Evolutionary conservation across 1,139 yeast species (phyloP).

Genomic region (Pichia terricola): DNA sequence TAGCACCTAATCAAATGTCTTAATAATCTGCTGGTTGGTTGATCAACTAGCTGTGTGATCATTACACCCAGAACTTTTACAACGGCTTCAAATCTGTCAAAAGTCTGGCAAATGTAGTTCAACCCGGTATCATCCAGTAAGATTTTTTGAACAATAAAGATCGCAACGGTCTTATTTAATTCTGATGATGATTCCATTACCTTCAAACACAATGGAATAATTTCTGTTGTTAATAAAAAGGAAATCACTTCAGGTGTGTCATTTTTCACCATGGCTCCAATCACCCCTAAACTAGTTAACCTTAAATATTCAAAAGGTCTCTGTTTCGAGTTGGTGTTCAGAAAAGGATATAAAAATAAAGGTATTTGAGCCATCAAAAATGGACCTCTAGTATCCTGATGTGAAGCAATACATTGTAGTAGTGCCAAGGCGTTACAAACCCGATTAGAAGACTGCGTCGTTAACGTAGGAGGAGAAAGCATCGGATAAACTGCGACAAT

Average conservation of each 20-base stretch:
- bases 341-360: constrained; percentile 82
- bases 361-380: constrained; percentile 90
- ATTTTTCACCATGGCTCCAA: constrained; percentile 93
- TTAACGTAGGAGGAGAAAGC: constrained; percentile 76
- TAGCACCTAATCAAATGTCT: constrained; percentile 95
- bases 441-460: constrained; percentile 81
- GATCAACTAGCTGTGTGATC: constrained; percentile 73
- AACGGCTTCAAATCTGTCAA: constrained; percentile 90
- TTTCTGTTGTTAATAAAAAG: constrained; percentile 84
- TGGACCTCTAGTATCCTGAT: constrained; percentile 75
- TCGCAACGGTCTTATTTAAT: constrained; percentile 90
- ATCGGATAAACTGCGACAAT: constrained; percentile 84
- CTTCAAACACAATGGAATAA: constrained; percentile 85
- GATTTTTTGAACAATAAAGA: constrained; percentile 87
- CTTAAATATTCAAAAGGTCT: constrained; percentile 90
- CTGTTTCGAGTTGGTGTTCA: constrained; percentile 85
- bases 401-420: constrained; percentile 94
- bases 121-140: constrained; percentile 86
- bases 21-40: constrained; percentile 69
- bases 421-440: constrained; percentile 94
- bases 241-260: constrained; percentile 94
- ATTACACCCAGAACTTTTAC: constrained; percentile 79
- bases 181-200: constrained; percentile 96
- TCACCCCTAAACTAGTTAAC: constrained; percentile 87
- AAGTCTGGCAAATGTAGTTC: constrained; percentile 86